A percentile compares a stretch with the other conserved stretches of the same genome.
Conservation (phyloP, 805 yeast species). For the Yamadazyma olivae region DNA sequence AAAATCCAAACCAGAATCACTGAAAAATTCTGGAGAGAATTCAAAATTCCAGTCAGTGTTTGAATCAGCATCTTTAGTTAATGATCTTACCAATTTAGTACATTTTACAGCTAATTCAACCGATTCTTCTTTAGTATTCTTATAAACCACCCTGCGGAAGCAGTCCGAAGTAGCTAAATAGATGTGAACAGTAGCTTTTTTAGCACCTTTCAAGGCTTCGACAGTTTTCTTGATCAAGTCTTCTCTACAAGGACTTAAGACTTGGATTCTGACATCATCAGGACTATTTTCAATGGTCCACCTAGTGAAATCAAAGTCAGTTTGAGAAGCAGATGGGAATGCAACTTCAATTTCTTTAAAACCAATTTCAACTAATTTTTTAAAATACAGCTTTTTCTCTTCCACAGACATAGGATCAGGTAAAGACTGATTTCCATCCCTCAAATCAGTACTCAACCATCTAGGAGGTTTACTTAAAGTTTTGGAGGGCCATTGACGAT, state of each 20-base stretch:
- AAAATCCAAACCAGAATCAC: constrained; percentile 65
- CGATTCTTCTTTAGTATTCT: constrained; percentile 57
- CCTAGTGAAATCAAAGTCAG: constrained; percentile 77
- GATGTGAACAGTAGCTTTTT: constrained; percentile 70
- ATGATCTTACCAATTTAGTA: constrained; percentile 56
- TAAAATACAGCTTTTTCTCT: constrained; percentile 71
- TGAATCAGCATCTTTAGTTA: constrained; percentile 61
- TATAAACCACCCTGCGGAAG: constrained; percentile 70
- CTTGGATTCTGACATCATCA: constrained; percentile 73
- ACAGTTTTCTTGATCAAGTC: constrained; percentile 69
- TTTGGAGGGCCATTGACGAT: constrained; percentile 70
- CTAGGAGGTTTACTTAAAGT: constrained; percentile 64
- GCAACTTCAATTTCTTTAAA: constrained; percentile 84
- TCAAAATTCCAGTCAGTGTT: constrained; percentile 71
- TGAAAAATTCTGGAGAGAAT: constrained; percentile 78
- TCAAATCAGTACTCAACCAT: constrained; percentile 79
- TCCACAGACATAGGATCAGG: constrained; percentile 84
- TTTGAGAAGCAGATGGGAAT: constrained; percentile 77
- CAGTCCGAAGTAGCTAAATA: constrained; percentile 75
- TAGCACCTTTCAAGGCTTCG: constrained; percentile 71
- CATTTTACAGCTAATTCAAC: constrained; percentile 60
- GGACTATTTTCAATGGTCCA: constrained; percentile 74
- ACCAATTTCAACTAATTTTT: constrained; percentile 67
- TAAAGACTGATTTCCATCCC: constrained; percentile 83
- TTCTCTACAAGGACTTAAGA: constrained; percentile 72